Conservation (phyloP, 495 filamentous ascomycete genomes). For the Barbatosphaeria neglecta region DNA sequence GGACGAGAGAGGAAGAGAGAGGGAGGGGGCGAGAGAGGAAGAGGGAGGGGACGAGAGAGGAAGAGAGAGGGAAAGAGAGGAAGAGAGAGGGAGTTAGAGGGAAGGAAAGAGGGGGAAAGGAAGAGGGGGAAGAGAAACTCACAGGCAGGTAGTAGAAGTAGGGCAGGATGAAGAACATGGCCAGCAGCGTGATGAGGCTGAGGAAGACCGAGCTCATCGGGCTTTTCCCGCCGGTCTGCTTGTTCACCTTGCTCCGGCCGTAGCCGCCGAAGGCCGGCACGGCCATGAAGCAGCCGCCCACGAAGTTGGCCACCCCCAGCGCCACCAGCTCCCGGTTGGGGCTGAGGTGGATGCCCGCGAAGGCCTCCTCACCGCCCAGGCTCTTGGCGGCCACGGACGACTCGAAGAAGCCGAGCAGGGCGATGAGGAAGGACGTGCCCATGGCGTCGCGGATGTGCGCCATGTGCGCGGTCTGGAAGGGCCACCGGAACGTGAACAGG, state of each 20-base stretch:
- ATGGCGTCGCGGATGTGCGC: slow-evolving; percentile 75
- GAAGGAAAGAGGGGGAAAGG: background rate
- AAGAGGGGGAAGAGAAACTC: slow-evolving; percentile 17
- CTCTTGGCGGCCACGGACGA: slow-evolving; percentile 95
- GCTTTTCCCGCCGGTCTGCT: slow-evolving; percentile 78
- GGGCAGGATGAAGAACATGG: slow-evolving; percentile 69
- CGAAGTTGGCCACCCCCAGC: slow-evolving; percentile 76
- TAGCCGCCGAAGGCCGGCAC: slow-evolving; percentile 95
- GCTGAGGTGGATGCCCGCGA: slow-evolving; percentile 66
- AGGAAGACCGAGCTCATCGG: slow-evolving; percentile 86
- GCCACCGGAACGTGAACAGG: slow-evolving; percentile 74
- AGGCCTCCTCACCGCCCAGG: slow-evolving; percentile 51
- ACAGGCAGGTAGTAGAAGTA: slow-evolving; percentile 93
- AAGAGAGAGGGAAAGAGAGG: background rate
- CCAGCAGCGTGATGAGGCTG: slow-evolving; percentile 67
- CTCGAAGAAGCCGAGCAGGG: slow-evolving; percentile 94
- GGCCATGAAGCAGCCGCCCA: slow-evolving; percentile 83
- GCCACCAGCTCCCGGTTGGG: slow-evolving; percentile 92
- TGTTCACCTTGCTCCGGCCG: slow-evolving; percentile 90
- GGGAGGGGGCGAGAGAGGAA: too few species aligned
- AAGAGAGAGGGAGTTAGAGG: background rate
- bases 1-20: slow-evolving; percentile 76
- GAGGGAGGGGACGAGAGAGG: background rate
- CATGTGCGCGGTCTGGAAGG: slow-evolving; percentile 63
- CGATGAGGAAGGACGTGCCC: slow-evolving; percentile 87